Evolutionary conservation across 495 filamentous ascomycete species (phyloP), one percentile per base, ranked within the genome.

Genomic region (Neurospora sp.): DNA sequence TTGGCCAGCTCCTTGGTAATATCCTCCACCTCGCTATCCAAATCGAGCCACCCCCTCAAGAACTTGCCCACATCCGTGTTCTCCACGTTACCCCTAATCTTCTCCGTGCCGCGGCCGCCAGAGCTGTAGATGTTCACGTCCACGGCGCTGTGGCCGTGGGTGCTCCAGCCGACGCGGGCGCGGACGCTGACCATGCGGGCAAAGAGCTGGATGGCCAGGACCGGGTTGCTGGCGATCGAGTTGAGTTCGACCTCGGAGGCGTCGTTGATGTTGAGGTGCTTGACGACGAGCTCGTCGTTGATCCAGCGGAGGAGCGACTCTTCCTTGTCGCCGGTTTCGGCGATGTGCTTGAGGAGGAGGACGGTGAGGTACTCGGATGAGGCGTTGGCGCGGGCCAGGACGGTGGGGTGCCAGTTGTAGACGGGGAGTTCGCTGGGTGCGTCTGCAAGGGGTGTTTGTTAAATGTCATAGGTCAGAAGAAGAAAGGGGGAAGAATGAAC

Each of bases 121-220:
- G 90, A 91, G 72, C 91, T 89, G 79, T 97, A 98, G 75, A 97
- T 92, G 79, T 98, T 97, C 69, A 98, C 94, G 79, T 98, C 94
- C 14, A 93, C 93, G 48, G 87, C 92, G 48, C 91, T 93, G 83
- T 98, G 94, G 20, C 94, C 94, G 78, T 96, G 94, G 0, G 93
- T 97, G 40, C 85, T 89, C 96, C 96, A 99, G 14, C 96, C 96
- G 68, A 97, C 88, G 79, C 97, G 94, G 3, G 94, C 92, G 70
- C 96, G 87, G 12, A 92, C 86, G 75, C 92, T 95, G 76, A 98
- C 87, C 83, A 98, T 94, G 77, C 92, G 88, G 0, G 94, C 89
- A 76, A 98, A 93, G n/a, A 88, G 82, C 77, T 88, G 88, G 3
- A 83, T 76, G 0, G 90, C 81, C 1, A 80, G 77, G 0, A 79